Conservation (phyloP, 2,329 filamentous ascomycete genomes). For the Colletotrichum echinochloae region DNA sequence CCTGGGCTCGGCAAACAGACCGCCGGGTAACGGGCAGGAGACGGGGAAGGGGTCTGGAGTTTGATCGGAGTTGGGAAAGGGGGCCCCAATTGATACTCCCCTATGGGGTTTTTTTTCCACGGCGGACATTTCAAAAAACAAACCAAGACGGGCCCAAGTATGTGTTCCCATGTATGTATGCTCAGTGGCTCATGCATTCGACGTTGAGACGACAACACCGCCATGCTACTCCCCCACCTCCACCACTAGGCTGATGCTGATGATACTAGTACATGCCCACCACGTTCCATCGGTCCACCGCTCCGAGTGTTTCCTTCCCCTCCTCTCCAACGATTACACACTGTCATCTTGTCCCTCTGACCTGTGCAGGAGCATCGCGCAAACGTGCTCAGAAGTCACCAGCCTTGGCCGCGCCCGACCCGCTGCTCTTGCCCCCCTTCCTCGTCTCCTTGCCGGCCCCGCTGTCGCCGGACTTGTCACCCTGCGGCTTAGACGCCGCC, state of each 20-base stretch:
- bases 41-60: background rate
- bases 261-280: background rate
- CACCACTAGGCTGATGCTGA: background rate
- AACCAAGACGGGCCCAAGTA: background rate
- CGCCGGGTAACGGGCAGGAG: background rate
- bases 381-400: conserved; percentile 33
- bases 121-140: background rate
- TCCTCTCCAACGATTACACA: background rate
- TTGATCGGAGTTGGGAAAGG: conserved; percentile 21
- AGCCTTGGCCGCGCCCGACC: conserved; percentile 49
- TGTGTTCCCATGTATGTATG: background rate
- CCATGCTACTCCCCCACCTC: background rate
- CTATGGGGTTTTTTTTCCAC: conserved; percentile 4
- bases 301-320: background rate
- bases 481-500: conserved; percentile 55
- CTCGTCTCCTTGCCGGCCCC: conserved; percentile 50
- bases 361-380: background rate
- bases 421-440: conserved; percentile 51
- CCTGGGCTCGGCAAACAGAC: background rate
- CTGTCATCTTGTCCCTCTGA: background rate
- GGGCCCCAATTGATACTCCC: conserved; percentile 32
- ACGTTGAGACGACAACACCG: conserved; percentile 8
- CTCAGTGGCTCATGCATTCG: conserved; percentile 17
- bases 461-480: conserved; percentile 50
- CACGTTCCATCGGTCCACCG: too few relatives aligned